Conservation (phyloP, 257 asterid genomes). For the Agastache rugosa region DNA sequence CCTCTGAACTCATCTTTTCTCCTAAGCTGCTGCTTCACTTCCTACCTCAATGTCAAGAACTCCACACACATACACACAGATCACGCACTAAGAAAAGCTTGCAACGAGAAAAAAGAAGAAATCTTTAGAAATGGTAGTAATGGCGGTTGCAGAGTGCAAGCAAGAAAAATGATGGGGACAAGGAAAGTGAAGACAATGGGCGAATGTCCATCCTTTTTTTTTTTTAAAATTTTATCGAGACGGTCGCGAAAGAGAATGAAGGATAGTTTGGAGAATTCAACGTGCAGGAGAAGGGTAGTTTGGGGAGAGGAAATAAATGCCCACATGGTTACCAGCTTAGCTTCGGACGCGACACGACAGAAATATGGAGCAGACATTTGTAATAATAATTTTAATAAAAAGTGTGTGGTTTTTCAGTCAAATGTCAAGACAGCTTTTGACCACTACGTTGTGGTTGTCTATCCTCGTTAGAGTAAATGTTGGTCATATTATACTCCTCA, state of each 20-base stretch:
- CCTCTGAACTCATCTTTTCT: constrained; percentile 59
- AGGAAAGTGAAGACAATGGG: constrained; percentile 22
- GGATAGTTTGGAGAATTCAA: constrained; percentile 35
- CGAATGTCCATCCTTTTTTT: constrained; percentile 3
- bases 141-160: constrained; percentile 40
- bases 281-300: constrained; percentile 26
- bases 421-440: constrained; percentile 16
- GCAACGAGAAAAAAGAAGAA: constrained; percentile 13
- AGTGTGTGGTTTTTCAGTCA: neutral
- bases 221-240: neutral
- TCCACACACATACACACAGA: constrained; percentile 27
- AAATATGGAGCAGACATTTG: constrained; percentile 14
- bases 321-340: constrained; percentile 34
- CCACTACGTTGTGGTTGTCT: neutral
- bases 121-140: constrained; percentile 29
- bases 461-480: no score
- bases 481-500: no score
- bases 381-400: constrained; percentile 24
- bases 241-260: neutral
- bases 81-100: neutral
- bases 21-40: constrained; percentile 6
- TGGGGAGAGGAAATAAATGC: constrained; percentile 33
- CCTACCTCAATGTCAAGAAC: constrained; percentile 21
- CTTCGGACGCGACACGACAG: neutral
- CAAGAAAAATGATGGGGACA: constrained; percentile 35